phyloP scores from a whole-genome alignment of 2,329 filamentous ascomycete genomes.

The Ilyonectria sp. region DNA sequence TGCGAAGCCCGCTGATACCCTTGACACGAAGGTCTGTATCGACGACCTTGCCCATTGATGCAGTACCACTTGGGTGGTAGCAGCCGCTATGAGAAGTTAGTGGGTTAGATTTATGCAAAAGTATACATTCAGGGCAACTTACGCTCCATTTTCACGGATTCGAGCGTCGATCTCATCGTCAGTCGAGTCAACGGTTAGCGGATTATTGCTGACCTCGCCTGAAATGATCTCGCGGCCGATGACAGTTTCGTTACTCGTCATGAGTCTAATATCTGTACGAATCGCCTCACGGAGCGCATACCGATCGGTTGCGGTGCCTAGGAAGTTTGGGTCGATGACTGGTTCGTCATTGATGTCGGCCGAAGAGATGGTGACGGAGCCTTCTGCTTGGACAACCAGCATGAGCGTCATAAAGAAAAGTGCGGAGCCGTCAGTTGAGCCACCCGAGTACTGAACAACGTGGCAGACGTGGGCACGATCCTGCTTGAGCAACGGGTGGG shows the following conservation, averaged over 20 bases:
- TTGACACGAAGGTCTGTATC: conserved; percentile 55
- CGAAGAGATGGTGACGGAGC: conserved; percentile 45
- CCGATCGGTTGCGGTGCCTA: conserved; percentile 49
- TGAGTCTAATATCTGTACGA: conserved; percentile 43
- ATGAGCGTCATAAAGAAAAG: conserved; percentile 41
- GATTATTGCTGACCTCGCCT: conserved; percentile 39
- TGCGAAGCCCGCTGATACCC: conserved; percentile 54
- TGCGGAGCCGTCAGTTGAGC: conserved; percentile 39
- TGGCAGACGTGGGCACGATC: conserved; percentile 39
- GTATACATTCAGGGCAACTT: conserved; percentile 2
- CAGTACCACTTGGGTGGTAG: conserved; percentile 49
- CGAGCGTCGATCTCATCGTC: conserved; percentile 51
- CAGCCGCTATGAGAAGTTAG: conserved; percentile 35
- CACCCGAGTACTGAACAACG: conserved; percentile 39
- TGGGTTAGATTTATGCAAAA: not conserved
- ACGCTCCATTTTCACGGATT: conserved; percentile 32
- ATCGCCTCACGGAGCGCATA: conserved; percentile 49
- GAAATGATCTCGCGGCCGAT: conserved; percentile 42
- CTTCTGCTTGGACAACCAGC: conserved; percentile 48
- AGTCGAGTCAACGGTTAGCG: conserved; percentile 38
- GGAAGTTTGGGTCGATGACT: conserved; percentile 50
- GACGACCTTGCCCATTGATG: conserved; percentile 62
- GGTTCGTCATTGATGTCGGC: conserved; percentile 39
- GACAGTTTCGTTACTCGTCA: conserved; percentile 31
- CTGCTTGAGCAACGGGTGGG: conserved; percentile 13